These are phyloP conservation scores for Phyllosticta citribraziliensis DNA, from an alignment of 2,329 filamentous ascomycete species.

Conservation along the genomic window DNA sequence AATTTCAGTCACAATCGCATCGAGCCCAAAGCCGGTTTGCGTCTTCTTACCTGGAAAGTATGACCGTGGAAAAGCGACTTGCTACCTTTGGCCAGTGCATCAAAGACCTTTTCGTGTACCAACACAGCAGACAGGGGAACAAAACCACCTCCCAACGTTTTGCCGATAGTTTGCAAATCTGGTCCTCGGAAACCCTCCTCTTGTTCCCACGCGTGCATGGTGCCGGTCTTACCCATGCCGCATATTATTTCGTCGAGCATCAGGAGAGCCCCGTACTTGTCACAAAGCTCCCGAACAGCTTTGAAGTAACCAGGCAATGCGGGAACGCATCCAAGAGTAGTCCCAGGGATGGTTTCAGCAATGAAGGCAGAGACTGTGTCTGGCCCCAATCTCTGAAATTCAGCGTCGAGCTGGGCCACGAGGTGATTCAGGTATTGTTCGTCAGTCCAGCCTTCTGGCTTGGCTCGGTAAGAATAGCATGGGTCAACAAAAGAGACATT, in stretches of 20 bases:
- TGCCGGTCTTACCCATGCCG: slow-evolving; percentile 21
- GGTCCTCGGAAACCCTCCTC: slow-evolving; percentile 6
- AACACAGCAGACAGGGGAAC: slow-evolving; percentile 7
- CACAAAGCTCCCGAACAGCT: slow-evolving; percentile 45
- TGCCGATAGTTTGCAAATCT: slow-evolving; percentile 6
- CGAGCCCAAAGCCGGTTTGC: background rate
- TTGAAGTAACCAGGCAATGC: slow-evolving; percentile 45
- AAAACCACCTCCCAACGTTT: slow-evolving; percentile 5
- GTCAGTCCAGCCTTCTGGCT: slow-evolving; percentile 27
- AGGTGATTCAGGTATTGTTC: slow-evolving; percentile 33
- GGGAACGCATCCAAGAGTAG: slow-evolving; percentile 43
- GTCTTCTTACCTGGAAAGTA: slow-evolving; percentile 5
- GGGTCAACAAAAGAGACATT: slow-evolving; percentile 21
- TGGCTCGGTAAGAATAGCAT: slow-evolving; percentile 28
- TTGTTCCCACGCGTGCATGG: slow-evolving; percentile 20
- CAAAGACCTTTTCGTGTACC: slow-evolving; percentile 3
- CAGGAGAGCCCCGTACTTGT: slow-evolving; percentile 45
- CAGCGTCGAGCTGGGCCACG: slow-evolving; percentile 28
- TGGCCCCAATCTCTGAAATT: slow-evolving; percentile 31
- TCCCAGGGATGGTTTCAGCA: slow-evolving; percentile 42
- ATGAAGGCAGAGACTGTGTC: slow-evolving; percentile 41
- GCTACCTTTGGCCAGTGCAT: slow-evolving; percentile 2
- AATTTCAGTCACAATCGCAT: background rate
- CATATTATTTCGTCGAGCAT: slow-evolving; percentile 37
- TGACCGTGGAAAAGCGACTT: slow-evolving; percentile 5